Conservation (phyloP, 257 asterid species). For the Petunia secreta region DNA sequence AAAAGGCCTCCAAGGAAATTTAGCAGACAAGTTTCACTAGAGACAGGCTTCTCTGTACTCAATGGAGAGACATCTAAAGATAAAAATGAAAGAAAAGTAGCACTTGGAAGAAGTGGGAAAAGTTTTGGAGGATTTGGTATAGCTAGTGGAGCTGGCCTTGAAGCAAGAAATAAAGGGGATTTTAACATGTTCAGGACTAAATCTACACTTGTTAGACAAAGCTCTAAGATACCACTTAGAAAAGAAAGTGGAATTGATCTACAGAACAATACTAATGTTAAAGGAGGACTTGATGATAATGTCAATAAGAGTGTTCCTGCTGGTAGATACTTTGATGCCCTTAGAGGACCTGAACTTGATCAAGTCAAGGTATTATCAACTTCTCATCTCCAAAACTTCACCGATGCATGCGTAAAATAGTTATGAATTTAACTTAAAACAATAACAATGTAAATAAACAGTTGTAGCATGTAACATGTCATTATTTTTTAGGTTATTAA, state of each 20-base stretch:
- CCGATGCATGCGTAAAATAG: not conserved
- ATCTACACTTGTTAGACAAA: constrained; percentile 62
- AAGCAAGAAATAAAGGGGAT: constrained; percentile 60
- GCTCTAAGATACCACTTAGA: constrained; percentile 52
- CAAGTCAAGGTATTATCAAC: constrained; percentile 74
- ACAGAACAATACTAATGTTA: constrained; percentile 36
- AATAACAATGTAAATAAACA: not conserved
- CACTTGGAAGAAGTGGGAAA: constrained; percentile 69
- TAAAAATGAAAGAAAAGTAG: constrained; percentile 38
- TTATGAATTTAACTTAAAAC: not conserved
- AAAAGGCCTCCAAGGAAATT: constrained; percentile 44
- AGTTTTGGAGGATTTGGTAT: constrained; percentile 74
- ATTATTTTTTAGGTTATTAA: not conserved
- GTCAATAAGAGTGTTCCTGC: constrained; percentile 77
- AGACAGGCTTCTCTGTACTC: constrained; percentile 77
- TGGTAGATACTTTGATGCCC: constrained; percentile 98
- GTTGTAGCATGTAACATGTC: not conserved
- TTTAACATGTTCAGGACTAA: constrained; percentile 69
- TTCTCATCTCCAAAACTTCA: not conserved
- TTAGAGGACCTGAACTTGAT: constrained; percentile 88
- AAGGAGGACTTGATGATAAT: constrained; percentile 39
- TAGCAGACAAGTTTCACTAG: constrained; percentile 81
- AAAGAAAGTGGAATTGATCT: constrained; percentile 55
- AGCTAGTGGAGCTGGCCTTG: constrained; percentile 34
- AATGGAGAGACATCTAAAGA: constrained; percentile 44